Percentiles rank a stretch among this genome's conserved stretches.
Evolutionary conservation across 2,329 filamentous ascomycete genomes (phyloP).

Genomic region (Grosmannia huntii): DNA sequence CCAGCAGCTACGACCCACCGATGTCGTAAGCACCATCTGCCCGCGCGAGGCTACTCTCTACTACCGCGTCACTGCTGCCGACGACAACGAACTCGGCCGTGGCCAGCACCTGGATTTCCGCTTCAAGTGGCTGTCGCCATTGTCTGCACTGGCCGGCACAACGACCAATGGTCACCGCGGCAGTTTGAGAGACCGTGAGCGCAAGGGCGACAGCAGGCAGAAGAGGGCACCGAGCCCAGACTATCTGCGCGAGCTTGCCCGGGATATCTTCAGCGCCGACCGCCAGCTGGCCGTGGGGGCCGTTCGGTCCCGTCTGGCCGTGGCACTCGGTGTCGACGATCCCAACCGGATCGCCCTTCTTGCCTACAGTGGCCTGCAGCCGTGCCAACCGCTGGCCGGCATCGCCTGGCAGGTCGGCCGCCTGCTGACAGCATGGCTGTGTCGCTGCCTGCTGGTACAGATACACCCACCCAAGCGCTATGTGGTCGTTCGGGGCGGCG

Average conservation of each 20-base stretch:
- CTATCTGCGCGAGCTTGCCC: neutral
- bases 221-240: neutral
- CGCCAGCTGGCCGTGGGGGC: neutral
- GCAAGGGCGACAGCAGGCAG: neutral
- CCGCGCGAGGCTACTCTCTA: neutral
- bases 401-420: constrained; percentile 19
- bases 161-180: neutral
- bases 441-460: constrained; percentile 18
- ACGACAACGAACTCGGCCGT: neutral
- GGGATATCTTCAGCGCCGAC: neutral
- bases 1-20: neutral
- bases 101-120: neutral
- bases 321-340: constrained; percentile 14
- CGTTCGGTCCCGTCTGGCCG: neutral
- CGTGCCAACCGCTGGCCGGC: constrained; percentile 18
- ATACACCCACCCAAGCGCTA: constrained; percentile 13
- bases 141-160: neutral
- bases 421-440: constrained; percentile 18
- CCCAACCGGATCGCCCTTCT: constrained; percentile 17
- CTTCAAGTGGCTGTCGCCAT: neutral
- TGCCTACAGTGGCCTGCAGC: constrained; percentile 18
- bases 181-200: neutral
- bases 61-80: neutral
- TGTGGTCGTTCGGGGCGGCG: constrained; percentile 16
- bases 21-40: neutral